Evolutionary conservation across 257 asterid species (phyloP), one percentile per base, ranked within the genome.

Genomic region (Ajuga chamaepitys): DNA sequence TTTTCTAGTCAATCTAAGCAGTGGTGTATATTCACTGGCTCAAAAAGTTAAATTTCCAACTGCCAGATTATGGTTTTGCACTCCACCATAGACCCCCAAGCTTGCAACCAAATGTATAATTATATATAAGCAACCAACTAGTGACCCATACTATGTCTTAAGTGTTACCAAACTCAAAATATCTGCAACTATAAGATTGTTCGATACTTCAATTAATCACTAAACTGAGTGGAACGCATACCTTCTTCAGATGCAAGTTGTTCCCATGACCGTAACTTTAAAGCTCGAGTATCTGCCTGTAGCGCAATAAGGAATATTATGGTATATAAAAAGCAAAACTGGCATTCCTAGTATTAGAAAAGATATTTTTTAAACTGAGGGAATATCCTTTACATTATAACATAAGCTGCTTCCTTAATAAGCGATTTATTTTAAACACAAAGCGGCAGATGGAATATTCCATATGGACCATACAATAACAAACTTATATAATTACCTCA

Each of bases 161-260:
- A 18, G 21, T 20, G 60, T 17, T 40, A 37, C 21, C 16, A 25
- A 18, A n/a, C 4, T n/a, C 16, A 30, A 48, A 47, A 34, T n/a
- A n/a, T 51, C 44, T 9, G 64, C 34, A 63, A 65, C 37, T 14
- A 30, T 16, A 64, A 30, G 50, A 59, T 64, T 55, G 10, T 30
- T 44, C 13, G 32, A 61, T 16, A 25, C 70, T 37, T 54, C 40
- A 30, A 55, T 9, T 32, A 70, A 47, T 35, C 11, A 48, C 11
- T 48, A 52, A 54, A 14, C 20, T 32, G 21, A 38, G 63, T 62
- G 72, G 13, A 41, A 21, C n/a, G n/a, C 59, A 41, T 60, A 94
- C 99, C 99, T 85, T 90, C 95, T 83, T 90, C 96, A 32, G 78
- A 71, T 18, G 99, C 96, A 74, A 94, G 95, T 76, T 90, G 91